Evolutionary conservation across 306 rosid species (phyloP).

Genomic region (Gastrolobium bilobum): DNA sequence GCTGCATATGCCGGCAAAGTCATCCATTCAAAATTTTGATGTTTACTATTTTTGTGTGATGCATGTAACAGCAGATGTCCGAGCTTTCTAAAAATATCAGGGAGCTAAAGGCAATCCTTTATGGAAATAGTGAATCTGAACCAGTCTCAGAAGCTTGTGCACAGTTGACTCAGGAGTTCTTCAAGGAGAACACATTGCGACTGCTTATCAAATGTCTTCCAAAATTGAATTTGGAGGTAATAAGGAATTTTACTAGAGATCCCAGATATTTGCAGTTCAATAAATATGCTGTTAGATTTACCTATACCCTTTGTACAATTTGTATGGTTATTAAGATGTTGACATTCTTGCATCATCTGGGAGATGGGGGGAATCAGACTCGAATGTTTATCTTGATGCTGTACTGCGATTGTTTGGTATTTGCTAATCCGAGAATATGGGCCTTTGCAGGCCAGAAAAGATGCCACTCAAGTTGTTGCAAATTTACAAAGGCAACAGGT

Average conservation of each 20-base stretch:
- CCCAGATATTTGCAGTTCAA: conserved; percentile 20
- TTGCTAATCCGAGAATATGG: conserved; percentile 39
- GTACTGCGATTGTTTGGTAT: conserved; percentile 24
- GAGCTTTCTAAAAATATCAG: conserved; percentile 82
- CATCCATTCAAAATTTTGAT: conserved; percentile 3
- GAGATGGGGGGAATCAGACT: conserved; percentile 21
- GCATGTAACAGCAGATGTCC: conserved; percentile 63
- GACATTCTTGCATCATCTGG: conserved; percentile 33
- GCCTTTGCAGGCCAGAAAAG: conserved; percentile 84
- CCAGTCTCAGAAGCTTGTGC: conserved; percentile 96
- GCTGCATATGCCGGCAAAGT: neutral
- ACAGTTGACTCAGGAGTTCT: conserved; percentile 91
- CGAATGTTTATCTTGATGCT: conserved; percentile 33
- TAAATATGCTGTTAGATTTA: conserved; percentile 7
- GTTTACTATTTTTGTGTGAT: conserved; percentile 50
- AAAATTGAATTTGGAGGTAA: conserved; percentile 94
- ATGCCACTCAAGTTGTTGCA: conserved; percentile 98
- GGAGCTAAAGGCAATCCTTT: conserved; percentile 90
- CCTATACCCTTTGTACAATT: neutral
- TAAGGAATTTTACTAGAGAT: conserved; percentile 25
- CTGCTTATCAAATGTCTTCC: conserved; percentile 84
- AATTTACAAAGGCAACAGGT: conserved; percentile 97
- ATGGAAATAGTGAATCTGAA: conserved; percentile 96
- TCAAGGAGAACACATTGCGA: conserved; percentile 79
- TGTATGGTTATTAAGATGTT: conserved; percentile 16